Percentiles rank a stretch among this genome's conserved stretches.
phyloP scores from a whole-genome alignment of 176 grass and related monocot species.

The Aegilops sharonensis region DNA sequence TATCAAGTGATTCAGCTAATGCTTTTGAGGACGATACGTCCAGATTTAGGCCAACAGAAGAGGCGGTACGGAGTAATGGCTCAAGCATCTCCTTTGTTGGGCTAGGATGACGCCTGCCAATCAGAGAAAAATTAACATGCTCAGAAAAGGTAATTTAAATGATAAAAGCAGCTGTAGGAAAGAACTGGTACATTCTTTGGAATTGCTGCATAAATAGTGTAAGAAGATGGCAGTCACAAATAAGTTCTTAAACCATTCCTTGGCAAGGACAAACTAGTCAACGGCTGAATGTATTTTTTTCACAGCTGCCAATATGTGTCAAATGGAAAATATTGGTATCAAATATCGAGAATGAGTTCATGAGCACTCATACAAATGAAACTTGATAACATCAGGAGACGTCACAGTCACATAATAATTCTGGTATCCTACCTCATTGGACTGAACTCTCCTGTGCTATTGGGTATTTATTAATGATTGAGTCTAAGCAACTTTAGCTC shows the following conservation, averaged over 20 bases:
- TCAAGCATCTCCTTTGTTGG: conserved; percentile 98
- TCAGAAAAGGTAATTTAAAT: conserved; percentile 33
- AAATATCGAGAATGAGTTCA: not conserved
- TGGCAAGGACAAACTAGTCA: not conserved
- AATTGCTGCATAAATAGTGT: not conserved
- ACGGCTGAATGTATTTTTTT: not conserved
- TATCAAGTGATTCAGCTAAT: conserved; percentile 97
- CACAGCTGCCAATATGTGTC: not conserved
- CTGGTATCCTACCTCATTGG: not conserved
- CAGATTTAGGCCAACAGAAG: conserved; percentile 78
- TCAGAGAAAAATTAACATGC: conserved; percentile 36
- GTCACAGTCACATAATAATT: not conserved
- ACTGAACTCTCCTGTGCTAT: not conserved
- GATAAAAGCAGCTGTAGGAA: not conserved
- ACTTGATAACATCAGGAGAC: conserved; percentile 11
- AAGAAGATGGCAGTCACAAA: not conserved
- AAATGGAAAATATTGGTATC: not conserved
- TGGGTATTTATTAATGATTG: not conserved
- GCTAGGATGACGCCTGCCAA: conserved; percentile 79
- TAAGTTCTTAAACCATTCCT: not conserved
- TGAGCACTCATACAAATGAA: conserved; percentile 1
- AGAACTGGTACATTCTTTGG: conserved; percentile 2
- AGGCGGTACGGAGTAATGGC: conserved; percentile 85
- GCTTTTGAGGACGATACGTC: conserved; percentile 94
- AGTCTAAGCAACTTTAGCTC: not conserved